Conservation (phyloP, 1,139 yeast genomes). For the Hyphopichia pseudoburtonii region DNA sequence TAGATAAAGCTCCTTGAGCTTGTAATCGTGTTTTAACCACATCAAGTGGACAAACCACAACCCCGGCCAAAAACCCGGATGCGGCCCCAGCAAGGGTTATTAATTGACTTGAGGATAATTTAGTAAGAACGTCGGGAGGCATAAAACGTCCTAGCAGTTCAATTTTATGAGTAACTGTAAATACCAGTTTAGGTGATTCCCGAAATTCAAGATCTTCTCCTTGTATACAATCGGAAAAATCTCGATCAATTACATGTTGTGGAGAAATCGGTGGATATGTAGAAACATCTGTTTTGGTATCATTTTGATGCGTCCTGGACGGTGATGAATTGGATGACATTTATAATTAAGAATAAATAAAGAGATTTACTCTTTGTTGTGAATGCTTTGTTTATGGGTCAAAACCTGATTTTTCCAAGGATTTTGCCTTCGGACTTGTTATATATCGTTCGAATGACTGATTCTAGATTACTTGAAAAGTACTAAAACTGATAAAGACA, state of each 20-base stretch:
- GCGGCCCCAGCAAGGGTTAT: slow-evolving; percentile 46
- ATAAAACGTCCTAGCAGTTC: slow-evolving; percentile 18
- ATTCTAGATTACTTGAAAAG: too few species aligned
- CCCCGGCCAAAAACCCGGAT: slow-evolving; percentile 48
- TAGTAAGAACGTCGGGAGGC: slow-evolving; percentile 23
- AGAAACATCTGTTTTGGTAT: too few species aligned
- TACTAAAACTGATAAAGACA: too few species aligned
- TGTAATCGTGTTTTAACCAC: slow-evolving; percentile 49
- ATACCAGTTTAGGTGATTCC: slow-evolving; percentile 18
- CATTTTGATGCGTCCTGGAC: neutral
- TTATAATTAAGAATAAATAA: too few species aligned
- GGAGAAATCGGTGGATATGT: neutral
- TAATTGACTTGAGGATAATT: slow-evolving; percentile 33
- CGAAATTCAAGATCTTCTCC: slow-evolving; percentile 43
- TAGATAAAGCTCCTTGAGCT: slow-evolving; percentile 35
- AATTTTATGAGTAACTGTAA: slow-evolving; percentile 24
- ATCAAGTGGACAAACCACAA: slow-evolving; percentile 48
- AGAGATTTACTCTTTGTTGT: too few species aligned
- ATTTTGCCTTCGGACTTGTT: too few species aligned
- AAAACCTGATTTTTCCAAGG: too few species aligned
- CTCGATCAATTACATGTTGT: slow-evolving; percentile 12
- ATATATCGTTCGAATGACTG: too few species aligned
- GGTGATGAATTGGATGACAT: neutral
- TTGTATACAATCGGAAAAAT: slow-evolving; percentile 40
- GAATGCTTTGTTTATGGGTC: too few species aligned